Base-by-base conservation (phyloP, 148 eudicot genomes). In the Persicaria maculosa region DNA sequence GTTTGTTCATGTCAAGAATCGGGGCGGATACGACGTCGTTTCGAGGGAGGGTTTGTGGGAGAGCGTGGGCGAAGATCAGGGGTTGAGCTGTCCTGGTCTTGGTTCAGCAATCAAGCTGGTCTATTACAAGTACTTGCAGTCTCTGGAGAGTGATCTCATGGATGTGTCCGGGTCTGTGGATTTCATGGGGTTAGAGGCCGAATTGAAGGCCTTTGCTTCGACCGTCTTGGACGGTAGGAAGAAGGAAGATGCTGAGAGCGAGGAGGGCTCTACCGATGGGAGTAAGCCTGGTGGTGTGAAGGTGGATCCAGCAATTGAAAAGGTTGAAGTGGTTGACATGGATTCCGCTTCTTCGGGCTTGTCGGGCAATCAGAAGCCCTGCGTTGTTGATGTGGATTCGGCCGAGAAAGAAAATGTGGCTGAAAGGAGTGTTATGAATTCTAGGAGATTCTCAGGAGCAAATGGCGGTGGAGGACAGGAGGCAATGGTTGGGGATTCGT, bases 11-110 rank as follows among this genome's bases (percentile, higher is more conserved):
- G 97, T 88, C 79, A 82, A 78, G 54, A 76, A 81, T 19, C 82
- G 80, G 74, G 96, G 93, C 44, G 93, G 94, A 40, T 85, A 85
- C 72, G 82, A 87, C 7, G 74, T 48, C 3, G 86, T 93, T 74
- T 75, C 88, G 3, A 47, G 40, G 19, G 81, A 80, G 57, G 84
- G 78, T 46, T 54, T 76, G 79, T 91, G 93, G 94, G 86, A 80
- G 83, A 82, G 44, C 44, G 85, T 90, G 45, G 93, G 84, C 58
- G 80, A 79, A 48, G 81, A 85, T 17, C 83, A 75, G 47, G 95
- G 97, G 50, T 73, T 88, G 43, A 80, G 78, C 53, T 46, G 40
- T 73, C 43, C 84, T 25, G 73, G 79, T 52, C 57, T 82, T 53
- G 88, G 85, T 7, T 74, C 90, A 2, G 83, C 84, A n/a, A 77